A percentile compares a stretch with the other conserved stretches of the same genome.
Evolutionary conservation across 2,329 filamentous ascomycete species (phyloP).

Genomic region (Cladosporium halotolerans): DNA sequence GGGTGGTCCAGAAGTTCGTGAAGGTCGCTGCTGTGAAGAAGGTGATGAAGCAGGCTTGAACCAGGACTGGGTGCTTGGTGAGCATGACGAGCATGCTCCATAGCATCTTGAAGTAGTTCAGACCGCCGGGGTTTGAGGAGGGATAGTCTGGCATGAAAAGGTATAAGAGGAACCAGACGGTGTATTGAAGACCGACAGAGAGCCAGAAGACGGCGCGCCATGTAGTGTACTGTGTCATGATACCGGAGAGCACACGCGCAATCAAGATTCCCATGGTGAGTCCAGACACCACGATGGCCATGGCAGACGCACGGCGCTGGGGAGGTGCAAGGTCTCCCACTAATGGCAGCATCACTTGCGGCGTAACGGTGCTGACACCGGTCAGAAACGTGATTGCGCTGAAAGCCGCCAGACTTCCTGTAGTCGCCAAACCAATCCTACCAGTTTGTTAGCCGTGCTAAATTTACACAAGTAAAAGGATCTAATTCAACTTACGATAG

Average conservation of each 20-base stretch:
- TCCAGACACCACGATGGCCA: slow-evolving; percentile 70
- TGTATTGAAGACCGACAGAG: slow-evolving; percentile 62
- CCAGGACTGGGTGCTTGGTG: slow-evolving; percentile 58
- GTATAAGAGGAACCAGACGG: slow-evolving; percentile 60
- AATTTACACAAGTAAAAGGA: background rate
- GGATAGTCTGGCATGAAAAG: slow-evolving; percentile 77
- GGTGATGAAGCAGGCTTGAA: slow-evolving; percentile 62
- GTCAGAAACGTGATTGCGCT: slow-evolving; percentile 65
- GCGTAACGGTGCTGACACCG: slow-evolving; percentile 74
- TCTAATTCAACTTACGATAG: slow-evolving; percentile 47
- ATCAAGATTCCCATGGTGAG: slow-evolving; percentile 69
- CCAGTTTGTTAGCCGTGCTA: slow-evolving; percentile 18
- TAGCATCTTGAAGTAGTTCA: slow-evolving; percentile 61
- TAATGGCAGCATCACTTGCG: slow-evolving; percentile 67
- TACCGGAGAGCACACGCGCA: slow-evolving; percentile 68
- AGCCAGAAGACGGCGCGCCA: slow-evolving; percentile 81
- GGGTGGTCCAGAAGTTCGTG: slow-evolving; percentile 65
- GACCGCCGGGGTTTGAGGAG: slow-evolving; percentile 58
- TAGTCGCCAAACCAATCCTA: slow-evolving; percentile 68
- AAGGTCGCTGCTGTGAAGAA: slow-evolving; percentile 58
- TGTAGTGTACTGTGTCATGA: slow-evolving; percentile 64
- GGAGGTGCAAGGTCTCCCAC: slow-evolving; percentile 72
- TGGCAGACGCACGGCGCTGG: slow-evolving; percentile 59
- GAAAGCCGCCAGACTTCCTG: slow-evolving; percentile 58
- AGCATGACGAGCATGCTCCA: slow-evolving; percentile 60